Evolutionary conservation across 176 grass and related monocot genomes (phyloP), one percentile per base, ranked within the genome.

Genomic region (Canna indica): DNA sequence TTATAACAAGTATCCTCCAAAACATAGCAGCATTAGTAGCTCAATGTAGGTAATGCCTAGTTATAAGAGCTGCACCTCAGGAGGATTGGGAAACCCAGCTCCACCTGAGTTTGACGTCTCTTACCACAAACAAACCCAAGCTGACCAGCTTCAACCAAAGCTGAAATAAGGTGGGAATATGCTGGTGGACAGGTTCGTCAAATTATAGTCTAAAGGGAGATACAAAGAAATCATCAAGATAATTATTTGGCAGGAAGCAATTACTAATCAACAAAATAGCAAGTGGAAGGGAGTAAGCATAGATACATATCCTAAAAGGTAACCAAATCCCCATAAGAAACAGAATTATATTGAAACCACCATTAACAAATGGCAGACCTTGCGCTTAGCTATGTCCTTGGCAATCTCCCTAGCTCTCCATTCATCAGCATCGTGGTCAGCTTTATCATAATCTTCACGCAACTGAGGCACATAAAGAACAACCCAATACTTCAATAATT

Each of bases 341-440:
- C 33, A 66, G 39, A 66, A 66, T 66, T 17, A 24, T 36, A 25
- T n/a, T 24, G 29, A 25, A 25, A 12, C 6, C 16, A n/a, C 17
- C 2, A 66, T 7, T 41, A n/a, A 38, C 9, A 66, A 66, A 29
- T 66, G 29, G 10, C 20, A 22, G 9, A 36, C 63, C 63, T 66
- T 66, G 63, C 0, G 63, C 34, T 18, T 66, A 39, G 89, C 84
- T 47, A 93, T 93, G 76, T 90, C 89, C 78, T 93, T 93, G 33
- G 86, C 86, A 71, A 93, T 93, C 80, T 93, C 82, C 74, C 83
- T 89, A 73, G 84, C 80, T 67, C 86, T 88, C 89, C 94, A 99
- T 73, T 99, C 89, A 87, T 99, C 94, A 50, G 89, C 86, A 47
- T 88, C 89, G 69, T 84, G 79, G 69, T 93, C 86, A 64, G 86